Evolutionary conservation across 345 rosid species (phyloP).

Genomic region (sweet orange (Citrus sinensis)): DNA sequence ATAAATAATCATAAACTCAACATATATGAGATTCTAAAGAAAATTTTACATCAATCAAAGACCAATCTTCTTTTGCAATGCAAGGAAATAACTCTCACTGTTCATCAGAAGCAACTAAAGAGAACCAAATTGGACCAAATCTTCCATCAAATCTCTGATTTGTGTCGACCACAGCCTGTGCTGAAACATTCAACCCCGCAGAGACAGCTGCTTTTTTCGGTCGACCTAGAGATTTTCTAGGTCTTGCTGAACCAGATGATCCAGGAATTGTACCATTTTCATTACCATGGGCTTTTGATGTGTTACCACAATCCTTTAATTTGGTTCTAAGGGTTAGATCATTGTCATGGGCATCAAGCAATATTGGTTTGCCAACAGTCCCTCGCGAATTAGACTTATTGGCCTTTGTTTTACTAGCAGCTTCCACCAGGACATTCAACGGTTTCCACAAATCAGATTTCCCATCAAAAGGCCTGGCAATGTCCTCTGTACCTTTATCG

Average conservation of each 20-base stretch:
- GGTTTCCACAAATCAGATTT: slow-evolving; percentile 31
- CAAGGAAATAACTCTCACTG: slow-evolving; percentile 27
- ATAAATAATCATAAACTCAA: slow-evolving; percentile 15
- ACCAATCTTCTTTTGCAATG: neutral
- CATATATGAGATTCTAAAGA: neutral
- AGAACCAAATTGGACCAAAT: slow-evolving; percentile 40
- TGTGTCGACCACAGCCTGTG: slow-evolving; percentile 25
- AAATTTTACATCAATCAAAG: neutral
- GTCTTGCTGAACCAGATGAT: slow-evolving; percentile 23
- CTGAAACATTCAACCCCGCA: slow-evolving; percentile 25
- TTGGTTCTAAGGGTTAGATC: slow-evolving; percentile 12
- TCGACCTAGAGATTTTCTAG: slow-evolving; percentile 16
- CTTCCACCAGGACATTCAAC: slow-evolving; percentile 23
- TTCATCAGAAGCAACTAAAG: slow-evolving; percentile 36
- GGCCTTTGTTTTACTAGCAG: slow-evolving; percentile 22
- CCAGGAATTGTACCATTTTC: slow-evolving; percentile 16
- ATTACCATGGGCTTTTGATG: slow-evolving; percentile 14
- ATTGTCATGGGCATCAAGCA: slow-evolving; percentile 9
- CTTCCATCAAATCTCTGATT: slow-evolving; percentile 18
- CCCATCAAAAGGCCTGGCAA: slow-evolving; percentile 13
- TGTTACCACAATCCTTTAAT: slow-evolving; percentile 19
- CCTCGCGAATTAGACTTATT: slow-evolving; percentile 21
- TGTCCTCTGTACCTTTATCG: slow-evolving; percentile 8
- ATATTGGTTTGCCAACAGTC: neutral
- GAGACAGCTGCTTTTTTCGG: slow-evolving; percentile 18